Evolutionary conservation across 2,329 filamentous ascomycete genomes (phyloP).

Genomic region (Camillea tinctor): DNA sequence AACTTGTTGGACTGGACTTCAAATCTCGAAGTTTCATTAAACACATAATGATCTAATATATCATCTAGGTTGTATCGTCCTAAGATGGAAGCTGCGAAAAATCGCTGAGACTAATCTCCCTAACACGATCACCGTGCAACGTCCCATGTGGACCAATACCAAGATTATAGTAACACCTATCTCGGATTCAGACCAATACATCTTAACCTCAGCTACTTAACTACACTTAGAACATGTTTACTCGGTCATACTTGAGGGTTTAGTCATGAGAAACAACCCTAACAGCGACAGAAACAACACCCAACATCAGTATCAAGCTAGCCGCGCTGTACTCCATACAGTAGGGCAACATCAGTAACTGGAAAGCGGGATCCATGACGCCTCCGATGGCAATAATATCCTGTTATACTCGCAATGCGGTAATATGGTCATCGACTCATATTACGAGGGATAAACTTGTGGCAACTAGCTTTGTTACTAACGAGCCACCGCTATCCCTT

Average conservation of each 20-base stretch:
- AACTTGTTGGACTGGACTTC: not conserved
- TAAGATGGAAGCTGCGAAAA: not conserved
- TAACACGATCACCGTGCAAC: not conserved
- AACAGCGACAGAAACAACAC: not conserved
- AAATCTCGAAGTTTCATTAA: not conserved
- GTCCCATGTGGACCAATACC: not conserved
- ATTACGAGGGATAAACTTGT: not conserved
- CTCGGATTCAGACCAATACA: not conserved
- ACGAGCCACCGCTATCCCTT: not conserved
- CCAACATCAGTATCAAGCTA: not conserved
- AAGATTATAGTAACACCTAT: not conserved
- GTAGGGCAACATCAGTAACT: not conserved
- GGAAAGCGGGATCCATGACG: not conserved
- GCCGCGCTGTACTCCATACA: not conserved
- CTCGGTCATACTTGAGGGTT: not conserved
- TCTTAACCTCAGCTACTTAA: not conserved
- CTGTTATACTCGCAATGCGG: not conserved
- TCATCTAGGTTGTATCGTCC: not conserved
- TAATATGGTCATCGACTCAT: not conserved
- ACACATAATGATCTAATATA: not conserved
- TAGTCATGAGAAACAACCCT: no score
- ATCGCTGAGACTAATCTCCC: not conserved
- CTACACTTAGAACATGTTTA: not conserved
- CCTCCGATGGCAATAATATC: not conserved
- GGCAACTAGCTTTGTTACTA: not conserved